Evolutionary conservation across 345 rosid genomes (phyloP), one percentile per base, ranked within the genome.

Genomic region (Lepidium didymum): DNA sequence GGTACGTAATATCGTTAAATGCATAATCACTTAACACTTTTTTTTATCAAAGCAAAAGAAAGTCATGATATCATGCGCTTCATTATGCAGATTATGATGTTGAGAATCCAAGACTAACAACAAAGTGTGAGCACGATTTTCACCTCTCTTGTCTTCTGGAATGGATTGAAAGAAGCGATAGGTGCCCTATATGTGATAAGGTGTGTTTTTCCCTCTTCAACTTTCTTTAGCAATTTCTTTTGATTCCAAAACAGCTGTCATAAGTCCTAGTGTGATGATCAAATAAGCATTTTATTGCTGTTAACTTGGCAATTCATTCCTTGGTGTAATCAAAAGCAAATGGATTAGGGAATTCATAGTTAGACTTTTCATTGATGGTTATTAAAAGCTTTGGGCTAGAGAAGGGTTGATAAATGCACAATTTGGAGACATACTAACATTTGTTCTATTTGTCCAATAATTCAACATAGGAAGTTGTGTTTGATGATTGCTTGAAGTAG

Each of bases 81-180:
- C 33, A 40, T 34, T 60, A 34, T 56, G 84, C 87, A 93, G 98
- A 81, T 73, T 93, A 93, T 74, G 89, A 87, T 51, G 40, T 33
- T 4, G 95, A 88, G 77, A 93, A 88, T 81, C 97, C 98, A 37
- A 88, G 81, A 82, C 79, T 90, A 54, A 61, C 77, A 43, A 90
- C 96, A 14, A 81, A 81, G 42, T 93, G 97, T 40, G 88, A 90
- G 50, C 98, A 93, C 69, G 88, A 80, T 81, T 93, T 81, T 69
- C 98, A 93, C 79, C 83, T 92, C 21, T 77, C 93, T 2, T 92
- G 97, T 78, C 84, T 92, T 67, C 76, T 90, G 54, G 98, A 90
- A 64, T 92, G 98, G 98, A 84, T 84, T 80, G 98, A 92, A 83
- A 85, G 96, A 79, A 92, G 97, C 41, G 90, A 88, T 42, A 52